Evolutionary conservation across 371 early-diverging fungal genomes (phyloP).

Genomic region (Apophysomyces elegans): DNA sequence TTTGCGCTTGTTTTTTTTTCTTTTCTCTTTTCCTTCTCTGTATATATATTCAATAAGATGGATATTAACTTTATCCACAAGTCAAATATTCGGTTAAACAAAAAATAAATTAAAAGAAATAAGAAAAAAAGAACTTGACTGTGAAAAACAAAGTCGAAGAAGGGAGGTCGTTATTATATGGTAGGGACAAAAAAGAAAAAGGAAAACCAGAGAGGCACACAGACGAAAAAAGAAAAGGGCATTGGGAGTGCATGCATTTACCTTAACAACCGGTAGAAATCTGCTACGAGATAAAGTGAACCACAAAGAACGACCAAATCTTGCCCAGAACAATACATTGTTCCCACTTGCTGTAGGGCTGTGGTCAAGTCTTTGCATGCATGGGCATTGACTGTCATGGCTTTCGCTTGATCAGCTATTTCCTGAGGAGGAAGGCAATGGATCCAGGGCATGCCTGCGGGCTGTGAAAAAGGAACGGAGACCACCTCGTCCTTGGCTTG

Average conservation of each 20-base stretch:
- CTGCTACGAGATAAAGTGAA: slow-evolving; percentile 85
- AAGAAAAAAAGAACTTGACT: not conserved
- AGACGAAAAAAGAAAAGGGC: not conserved
- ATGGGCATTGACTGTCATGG: slow-evolving; percentile 15
- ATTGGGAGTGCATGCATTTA: slow-evolving; percentile 5
- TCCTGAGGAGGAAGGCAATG: slow-evolving; percentile 47
- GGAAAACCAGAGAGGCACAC: not conserved
- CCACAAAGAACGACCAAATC: slow-evolving; percentile 78
- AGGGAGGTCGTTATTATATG: not conserved
- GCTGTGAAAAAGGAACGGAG: slow-evolving; percentile 74
- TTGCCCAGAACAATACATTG: slow-evolving; percentile 17
- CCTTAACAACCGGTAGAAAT: slow-evolving; percentile 57
- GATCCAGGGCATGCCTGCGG: slow-evolving; percentile 92
- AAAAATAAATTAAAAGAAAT: too few species aligned
- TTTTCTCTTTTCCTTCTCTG: not conserved
- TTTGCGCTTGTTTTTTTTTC: too few species aligned
- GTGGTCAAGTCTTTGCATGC: slow-evolving; percentile 27
- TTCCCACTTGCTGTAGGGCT: slow-evolving; percentile 26
- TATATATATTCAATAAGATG: not conserved
- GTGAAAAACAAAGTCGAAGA: not conserved
- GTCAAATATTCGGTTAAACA: too few species aligned
- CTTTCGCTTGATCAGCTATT: slow-evolving; percentile 32
- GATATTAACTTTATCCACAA: too few species aligned
- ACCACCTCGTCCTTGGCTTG: slow-evolving; percentile 61
- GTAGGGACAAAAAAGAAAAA: not conserved